Conservation (phyloP, 345 rosid species). For the Luvunga scandens region DNA sequence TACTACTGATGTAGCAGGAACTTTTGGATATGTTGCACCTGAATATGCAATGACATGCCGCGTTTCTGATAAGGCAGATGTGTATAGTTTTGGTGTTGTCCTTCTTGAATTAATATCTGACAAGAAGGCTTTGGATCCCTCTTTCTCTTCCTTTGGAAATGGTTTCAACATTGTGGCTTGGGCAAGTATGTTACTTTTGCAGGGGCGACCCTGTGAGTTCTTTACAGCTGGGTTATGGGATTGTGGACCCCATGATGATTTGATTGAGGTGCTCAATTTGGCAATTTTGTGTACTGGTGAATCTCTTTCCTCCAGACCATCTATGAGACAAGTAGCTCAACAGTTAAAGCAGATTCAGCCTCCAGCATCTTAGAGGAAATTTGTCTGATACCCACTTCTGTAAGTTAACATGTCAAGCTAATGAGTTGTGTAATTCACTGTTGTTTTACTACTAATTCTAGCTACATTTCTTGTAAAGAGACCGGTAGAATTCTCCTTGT, state of each 20-base stretch:
- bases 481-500: conserved; percentile 12
- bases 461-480: conserved; percentile 20
- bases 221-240: conserved; percentile 49
- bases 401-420: conserved; percentile 24
- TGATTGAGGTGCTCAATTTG: conserved; percentile 39
- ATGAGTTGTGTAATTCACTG: conserved; percentile 16
- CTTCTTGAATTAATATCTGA: conserved; percentile 50
- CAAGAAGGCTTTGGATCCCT: conserved; percentile 52
- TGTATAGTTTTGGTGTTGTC: conserved; percentile 54
- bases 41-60: conserved; percentile 61
- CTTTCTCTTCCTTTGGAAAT: conserved; percentile 47
- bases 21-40: conserved; percentile 58
- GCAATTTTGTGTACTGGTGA: conserved; percentile 44
- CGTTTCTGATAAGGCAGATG: conserved; percentile 56
- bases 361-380: conserved; percentile 27
- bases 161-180: conserved; percentile 54
- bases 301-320: conserved; percentile 50
- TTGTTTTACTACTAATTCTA: conserved; percentile 19
- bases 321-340: conserved; percentile 50
- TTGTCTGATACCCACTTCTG: conserved; percentile 15
- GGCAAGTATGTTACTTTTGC: conserved; percentile 44
- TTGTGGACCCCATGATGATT: conserved; percentile 45
- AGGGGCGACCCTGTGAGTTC: conserved; percentile 38
- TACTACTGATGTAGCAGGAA: conserved; percentile 57
- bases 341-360: conserved; percentile 49